Evolutionary conservation across 192 early-diverging fungal species (phyloP).

Genomic region (Kappamyces sp.): DNA sequence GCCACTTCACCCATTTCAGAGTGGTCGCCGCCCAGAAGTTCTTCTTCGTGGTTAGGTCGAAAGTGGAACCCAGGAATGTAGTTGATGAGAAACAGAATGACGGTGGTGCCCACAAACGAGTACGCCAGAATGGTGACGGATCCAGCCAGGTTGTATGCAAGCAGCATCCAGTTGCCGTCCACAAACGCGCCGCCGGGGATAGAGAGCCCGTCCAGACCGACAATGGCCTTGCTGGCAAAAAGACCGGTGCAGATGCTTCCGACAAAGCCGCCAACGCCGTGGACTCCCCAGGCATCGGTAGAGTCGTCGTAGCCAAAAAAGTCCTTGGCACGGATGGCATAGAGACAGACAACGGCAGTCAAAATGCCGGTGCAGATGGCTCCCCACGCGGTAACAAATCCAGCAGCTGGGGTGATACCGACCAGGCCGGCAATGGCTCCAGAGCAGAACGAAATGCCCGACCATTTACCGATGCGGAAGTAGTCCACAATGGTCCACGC

Average conservation of each 20-base stretch:
- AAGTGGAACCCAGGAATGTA: constrained; percentile 72
- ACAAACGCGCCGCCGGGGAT: constrained; percentile 56
- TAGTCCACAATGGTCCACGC: constrained; percentile 82
- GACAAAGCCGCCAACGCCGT: constrained; percentile 62
- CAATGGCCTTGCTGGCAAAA: constrained; percentile 77
- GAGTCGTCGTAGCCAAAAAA: constrained; percentile 85
- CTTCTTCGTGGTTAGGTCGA: constrained; percentile 72
- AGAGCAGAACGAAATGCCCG: constrained; percentile 89
- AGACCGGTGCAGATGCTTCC: constrained; percentile 88
- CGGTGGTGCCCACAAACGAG: constrained; percentile 70
- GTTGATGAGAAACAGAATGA: constrained; percentile 73
- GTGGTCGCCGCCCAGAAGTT: constrained; percentile 70
- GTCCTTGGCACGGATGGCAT: constrained; percentile 76
- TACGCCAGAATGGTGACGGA: constrained; percentile 54
- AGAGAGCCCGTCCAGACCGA: constrained; percentile 50
- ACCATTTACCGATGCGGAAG: constrained; percentile 71
- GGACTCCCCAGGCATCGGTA: constrained; percentile 72
- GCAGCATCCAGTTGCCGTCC: constrained; percentile 62
- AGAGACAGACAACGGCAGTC: constrained; percentile 71
- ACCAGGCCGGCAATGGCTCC: constrained; percentile 90
- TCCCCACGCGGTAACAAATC: constrained; percentile 80
- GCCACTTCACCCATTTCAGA: constrained; percentile 85
- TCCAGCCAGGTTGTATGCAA: constrained; percentile 66
- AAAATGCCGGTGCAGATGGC: constrained; percentile 74
- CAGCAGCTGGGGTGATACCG: constrained; percentile 86